Evolutionary conservation across 805 yeast genomes (phyloP), one percentile per base, ranked within the genome.

Genomic region (Hanseniaspora meyeri): DNA sequence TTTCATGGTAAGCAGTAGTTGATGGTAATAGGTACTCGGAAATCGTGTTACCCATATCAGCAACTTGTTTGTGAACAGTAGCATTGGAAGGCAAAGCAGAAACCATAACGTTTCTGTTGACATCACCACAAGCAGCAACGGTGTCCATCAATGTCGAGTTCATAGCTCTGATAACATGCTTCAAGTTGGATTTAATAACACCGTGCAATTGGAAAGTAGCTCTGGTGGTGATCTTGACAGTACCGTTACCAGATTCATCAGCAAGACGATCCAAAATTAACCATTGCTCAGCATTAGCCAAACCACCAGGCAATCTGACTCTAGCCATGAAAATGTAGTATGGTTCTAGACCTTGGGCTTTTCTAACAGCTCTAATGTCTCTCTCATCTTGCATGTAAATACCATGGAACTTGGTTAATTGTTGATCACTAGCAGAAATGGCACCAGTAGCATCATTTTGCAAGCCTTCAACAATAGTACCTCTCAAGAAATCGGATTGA

Each of bases 341-440:
- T 17, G 97, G 97, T 72, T 91, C 97, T 60, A 87, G 70, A 46
- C 97, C 97, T 67, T 86, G 87, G 49, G 87, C 80, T 72, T 90
- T 91, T 67, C 97, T 83, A 63, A 86, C 85, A 57, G 91, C 97
- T 70, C 97, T 80, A 59, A 91, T 76, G 70, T 91, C 97, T 74
- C 97, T 87, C 69, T 91, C 97, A 70, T 91, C 97, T 74, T 91
- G 97, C 95, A 91, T 88, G 70, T 91, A 91, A 62, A 89, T 88
- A 72, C 97, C 97, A 70, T 91, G 97, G 80, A 91, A 91, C 72
- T 91, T 91, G 62, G 97, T 89, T 69, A 91, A 72, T 72, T 90
- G 97, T 72, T 89, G 95, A 71, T 89, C 97, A 58, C 80, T 79
- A 14, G 96, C 93, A 61, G 85, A 78, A 62, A 91, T 86, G 16